Evolutionary conservation across 2,329 filamentous ascomycete species (phyloP).

Genomic region (Phyllosticta citrichinensis): DNA sequence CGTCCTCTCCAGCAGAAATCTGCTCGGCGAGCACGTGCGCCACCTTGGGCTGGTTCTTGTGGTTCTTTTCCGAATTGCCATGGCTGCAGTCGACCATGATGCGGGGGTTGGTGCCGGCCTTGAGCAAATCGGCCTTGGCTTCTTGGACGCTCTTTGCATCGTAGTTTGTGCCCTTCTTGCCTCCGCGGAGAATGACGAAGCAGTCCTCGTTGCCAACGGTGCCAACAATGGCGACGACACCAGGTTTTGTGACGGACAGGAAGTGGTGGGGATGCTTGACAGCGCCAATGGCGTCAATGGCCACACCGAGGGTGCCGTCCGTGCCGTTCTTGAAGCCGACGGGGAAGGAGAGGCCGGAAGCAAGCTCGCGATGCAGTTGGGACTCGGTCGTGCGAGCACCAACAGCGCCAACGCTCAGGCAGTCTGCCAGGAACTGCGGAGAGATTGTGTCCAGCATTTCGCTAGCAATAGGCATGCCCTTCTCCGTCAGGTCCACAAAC

Average conservation of each 20-base stretch:
- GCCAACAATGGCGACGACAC: constrained; percentile 87
- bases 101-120: constrained; percentile 62
- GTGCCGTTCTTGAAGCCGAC: constrained; percentile 99
- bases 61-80: constrained; percentile 90
- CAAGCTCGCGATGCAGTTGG: constrained; percentile 89
- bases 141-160: constrained; percentile 74
- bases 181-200: constrained; percentile 90
- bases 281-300: constrained; percentile 90
- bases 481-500: constrained; percentile 82
- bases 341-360: constrained; percentile 88
- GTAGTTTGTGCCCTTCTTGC: constrained; percentile 89
- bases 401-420: constrained; percentile 84
- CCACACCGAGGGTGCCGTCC: constrained; percentile 78
- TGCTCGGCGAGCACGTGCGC: constrained; percentile 73
- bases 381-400: constrained; percentile 95
- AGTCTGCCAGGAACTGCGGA: constrained; percentile 89
- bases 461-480: constrained; percentile 90
- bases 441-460: constrained; percentile 99
- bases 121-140: constrained; percentile 67
- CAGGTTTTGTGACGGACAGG: constrained; percentile 92
- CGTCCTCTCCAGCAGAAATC: constrained; percentile 71
- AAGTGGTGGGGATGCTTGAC: constrained; percentile 92
- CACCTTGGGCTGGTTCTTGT: constrained; percentile 95
- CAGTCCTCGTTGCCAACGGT: constrained; percentile 94
- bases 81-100: constrained; percentile 99